Evolutionary conservation across 1,139 yeast species (phyloP).

Genomic region (Candida sp.): DNA sequence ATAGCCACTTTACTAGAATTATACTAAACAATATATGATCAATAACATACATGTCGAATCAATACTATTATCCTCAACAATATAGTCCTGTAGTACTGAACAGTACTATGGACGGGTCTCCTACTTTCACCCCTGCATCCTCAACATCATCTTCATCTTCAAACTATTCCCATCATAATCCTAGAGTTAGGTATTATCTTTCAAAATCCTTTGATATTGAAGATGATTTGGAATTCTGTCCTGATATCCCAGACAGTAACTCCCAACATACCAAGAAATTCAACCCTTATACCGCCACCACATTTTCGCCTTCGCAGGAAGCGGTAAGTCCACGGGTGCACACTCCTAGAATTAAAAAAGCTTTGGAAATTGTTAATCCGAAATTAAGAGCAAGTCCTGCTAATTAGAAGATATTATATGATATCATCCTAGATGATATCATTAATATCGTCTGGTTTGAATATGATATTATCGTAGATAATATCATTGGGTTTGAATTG

Average conservation of each 20-base stretch:
- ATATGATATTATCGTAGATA: too few relatives aligned
- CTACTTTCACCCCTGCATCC: constrained; percentile 8
- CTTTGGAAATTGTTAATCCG: constrained; percentile 77
- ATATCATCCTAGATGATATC: too few relatives aligned
- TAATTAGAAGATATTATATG: too few relatives aligned
- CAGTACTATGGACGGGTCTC: constrained; percentile 7
- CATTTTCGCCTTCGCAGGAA: constrained; percentile 44
- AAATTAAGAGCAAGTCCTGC: constrained; percentile 64
- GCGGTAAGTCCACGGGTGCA: constrained; percentile 33
- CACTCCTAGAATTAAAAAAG: constrained; percentile 60
- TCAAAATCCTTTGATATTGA: constrained; percentile 63
- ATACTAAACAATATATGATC: too few relatives aligned
- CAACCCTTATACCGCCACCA: constrained; percentile 58
- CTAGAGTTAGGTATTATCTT: constrained; percentile 42
- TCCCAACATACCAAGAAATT: constrained; percentile 33
- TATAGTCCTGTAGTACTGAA: constrained; percentile 31
- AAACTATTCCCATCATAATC: constrained; percentile 38
- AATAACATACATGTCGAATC: constrained; percentile 24
- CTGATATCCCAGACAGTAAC: constrained; percentile 41
- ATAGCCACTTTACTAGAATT: too few relatives aligned
- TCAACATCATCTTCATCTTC: constrained; percentile 14
- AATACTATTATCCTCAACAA: constrained; percentile 32
- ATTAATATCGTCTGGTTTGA: too few relatives aligned
- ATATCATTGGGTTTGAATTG: too few relatives aligned
- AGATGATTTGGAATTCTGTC: constrained; percentile 67